These are phyloP conservation scores for Benincasa hispida DNA, from an alignment of 306 rosid species.

Conservation along the genomic window DNA sequence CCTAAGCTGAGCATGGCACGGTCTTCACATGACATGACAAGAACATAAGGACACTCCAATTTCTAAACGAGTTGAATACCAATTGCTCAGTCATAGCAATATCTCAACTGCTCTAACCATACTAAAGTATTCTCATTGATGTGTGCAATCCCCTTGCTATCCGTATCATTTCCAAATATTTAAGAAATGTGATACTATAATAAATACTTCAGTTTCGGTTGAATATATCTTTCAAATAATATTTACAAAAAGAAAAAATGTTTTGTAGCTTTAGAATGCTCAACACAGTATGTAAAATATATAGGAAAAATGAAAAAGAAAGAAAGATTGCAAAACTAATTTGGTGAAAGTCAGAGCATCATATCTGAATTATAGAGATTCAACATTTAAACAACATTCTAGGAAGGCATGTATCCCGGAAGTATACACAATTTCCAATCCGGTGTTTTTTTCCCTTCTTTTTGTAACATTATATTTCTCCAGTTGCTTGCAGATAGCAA, in stretches of 20 bases:
- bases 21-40: too few species aligned
- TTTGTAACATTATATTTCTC: slow-evolving; percentile 12
- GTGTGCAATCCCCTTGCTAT: neutral
- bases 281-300: neutral
- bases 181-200: neutral
- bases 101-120: neutral
- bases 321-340: neutral
- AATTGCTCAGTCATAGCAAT: neutral
- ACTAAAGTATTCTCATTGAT: neutral
- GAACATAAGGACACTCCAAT: too few species aligned
- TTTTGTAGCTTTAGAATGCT: neutral
- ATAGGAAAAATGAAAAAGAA: neutral
- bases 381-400: neutral
- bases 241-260: neutral
- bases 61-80: too few species aligned
- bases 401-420: neutral
- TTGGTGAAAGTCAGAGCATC: neutral
- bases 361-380: neutral
- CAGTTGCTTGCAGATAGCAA: slow-evolving; percentile 99
- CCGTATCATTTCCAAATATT: neutral
- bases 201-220: neutral
- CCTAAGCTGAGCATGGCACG: too few species aligned
- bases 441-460: neutral
- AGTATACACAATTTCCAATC: neutral
- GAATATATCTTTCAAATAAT: neutral